Evolutionary conservation across 2,329 filamentous ascomycete species (phyloP).

Genomic region (Aspergillus thermomutatus): DNA sequence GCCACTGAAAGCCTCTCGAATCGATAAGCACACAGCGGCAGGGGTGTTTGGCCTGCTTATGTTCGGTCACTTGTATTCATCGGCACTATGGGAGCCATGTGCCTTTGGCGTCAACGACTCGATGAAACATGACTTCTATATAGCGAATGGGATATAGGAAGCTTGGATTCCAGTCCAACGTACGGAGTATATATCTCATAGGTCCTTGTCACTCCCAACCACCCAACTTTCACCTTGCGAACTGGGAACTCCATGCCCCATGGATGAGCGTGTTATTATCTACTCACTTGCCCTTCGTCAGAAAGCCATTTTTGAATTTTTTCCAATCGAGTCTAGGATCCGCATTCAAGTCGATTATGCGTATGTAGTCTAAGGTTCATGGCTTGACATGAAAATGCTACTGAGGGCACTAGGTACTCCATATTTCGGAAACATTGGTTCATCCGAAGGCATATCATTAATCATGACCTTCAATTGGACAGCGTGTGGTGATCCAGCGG

Average conservation of each 20-base stretch:
- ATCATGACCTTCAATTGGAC: no score
- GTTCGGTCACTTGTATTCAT: background rate
- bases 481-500: no score
- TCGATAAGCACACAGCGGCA: background rate
- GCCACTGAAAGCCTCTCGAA: background rate
- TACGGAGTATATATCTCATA: background rate
- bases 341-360: background rate
- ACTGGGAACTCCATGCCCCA: no score
- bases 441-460: background rate
- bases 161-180: background rate
- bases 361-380: background rate
- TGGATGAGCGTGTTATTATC: background rate
- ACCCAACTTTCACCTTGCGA: background rate
- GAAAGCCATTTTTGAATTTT: background rate
- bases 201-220: background rate
- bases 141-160: background rate
- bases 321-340: no score
- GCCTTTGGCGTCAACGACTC: background rate
- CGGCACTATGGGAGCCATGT: background rate
- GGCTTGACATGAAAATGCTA: background rate
- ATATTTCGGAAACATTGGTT: background rate
- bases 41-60: background rate
- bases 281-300: background rate
- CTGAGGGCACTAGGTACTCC: no score
- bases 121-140: background rate